These are phyloP conservation scores for Fereydounia khargensis DNA, from an alignment of 1,284 basidiomycete species.

Conservation along the genomic window DNA sequence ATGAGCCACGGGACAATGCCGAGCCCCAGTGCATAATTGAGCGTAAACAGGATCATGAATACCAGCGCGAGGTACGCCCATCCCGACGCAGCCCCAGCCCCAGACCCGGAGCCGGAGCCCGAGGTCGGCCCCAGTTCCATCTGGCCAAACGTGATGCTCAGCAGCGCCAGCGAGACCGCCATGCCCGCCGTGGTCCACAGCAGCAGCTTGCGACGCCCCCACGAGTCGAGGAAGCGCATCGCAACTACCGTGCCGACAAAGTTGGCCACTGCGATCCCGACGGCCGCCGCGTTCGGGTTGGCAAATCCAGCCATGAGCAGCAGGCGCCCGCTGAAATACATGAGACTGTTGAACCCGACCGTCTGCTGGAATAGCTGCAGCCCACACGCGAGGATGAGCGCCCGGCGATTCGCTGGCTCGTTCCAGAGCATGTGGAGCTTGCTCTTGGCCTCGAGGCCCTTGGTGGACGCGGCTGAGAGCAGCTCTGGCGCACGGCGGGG, in stretches of 20 bases:
- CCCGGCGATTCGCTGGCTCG: conserved; percentile 17
- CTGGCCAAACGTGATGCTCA: conserved; percentile 26
- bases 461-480: conserved; percentile 1
- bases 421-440: conserved; percentile 23
- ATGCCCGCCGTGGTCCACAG: conserved; percentile 38
- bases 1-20: conserved; percentile 49
- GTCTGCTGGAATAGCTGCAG: conserved; percentile 38
- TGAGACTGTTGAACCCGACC: conserved; percentile 20
- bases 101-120: conserved; percentile 3
- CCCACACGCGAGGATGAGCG: conserved; percentile 37
- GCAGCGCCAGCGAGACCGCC: conserved; percentile 20
- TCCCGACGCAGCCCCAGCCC: not conserved
- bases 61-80: conserved; percentile 35
- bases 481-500: not conserved
- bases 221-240: conserved; percentile 35
- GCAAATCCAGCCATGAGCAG: conserved; percentile 44
- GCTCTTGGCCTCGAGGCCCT: conserved; percentile 10
- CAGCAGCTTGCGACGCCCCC: conserved; percentile 39
- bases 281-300: conserved; percentile 44
- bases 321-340: conserved; percentile 37
- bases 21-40: conserved; percentile 42
- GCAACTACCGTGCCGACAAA: conserved; percentile 38
- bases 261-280: conserved; percentile 43
- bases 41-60: conserved; percentile 32
- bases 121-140: conserved; percentile 16